phyloP scores from a whole-genome alignment of 768 basidiomycete genomes.

The Calvatia gigantea region DNA sequence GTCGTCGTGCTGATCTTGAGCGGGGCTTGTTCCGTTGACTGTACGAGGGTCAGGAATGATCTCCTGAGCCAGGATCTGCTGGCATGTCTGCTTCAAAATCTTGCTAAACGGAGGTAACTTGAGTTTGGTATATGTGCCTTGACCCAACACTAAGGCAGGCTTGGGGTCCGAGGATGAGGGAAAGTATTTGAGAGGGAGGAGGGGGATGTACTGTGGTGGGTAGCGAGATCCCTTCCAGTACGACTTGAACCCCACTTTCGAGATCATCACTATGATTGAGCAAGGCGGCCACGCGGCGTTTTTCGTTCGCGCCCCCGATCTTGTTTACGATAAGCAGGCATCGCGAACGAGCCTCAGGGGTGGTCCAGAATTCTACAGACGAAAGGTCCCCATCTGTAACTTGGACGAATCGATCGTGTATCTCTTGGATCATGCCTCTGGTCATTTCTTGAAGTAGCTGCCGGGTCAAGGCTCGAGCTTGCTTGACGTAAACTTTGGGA shows the following conservation, averaged over 20 bases:
- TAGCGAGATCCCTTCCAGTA: constrained; percentile 71
- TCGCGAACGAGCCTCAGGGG: constrained; percentile 68
- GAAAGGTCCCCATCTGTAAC: constrained; percentile 4
- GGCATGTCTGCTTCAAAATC: constrained; percentile 49
- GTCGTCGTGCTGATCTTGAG: constrained; percentile 2
- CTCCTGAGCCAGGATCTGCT: constrained; percentile 49
- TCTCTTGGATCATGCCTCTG: constrained; percentile 56
- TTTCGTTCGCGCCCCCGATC: constrained; percentile 74
- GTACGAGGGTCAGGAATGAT: constrained; percentile 30
- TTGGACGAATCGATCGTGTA: constrained; percentile 43
- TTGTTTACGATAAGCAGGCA: constrained; percentile 75
- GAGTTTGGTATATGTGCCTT: not conserved
- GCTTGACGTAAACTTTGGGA: constrained; percentile 42
- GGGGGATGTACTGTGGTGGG: constrained; percentile 45
- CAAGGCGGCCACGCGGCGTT: constrained; percentile 57
- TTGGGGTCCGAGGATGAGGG: constrained; percentile 23
- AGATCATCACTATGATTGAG: constrained; percentile 32
- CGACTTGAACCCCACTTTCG: not conserved
- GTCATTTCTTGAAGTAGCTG: constrained; percentile 78
- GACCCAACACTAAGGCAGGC: not conserved
- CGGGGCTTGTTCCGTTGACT: constrained; percentile 13
- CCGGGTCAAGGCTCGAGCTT: constrained; percentile 65
- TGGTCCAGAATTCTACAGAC: constrained; percentile 73
- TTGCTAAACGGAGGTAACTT: constrained; percentile 34
- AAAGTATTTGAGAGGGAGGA: constrained; percentile 57